phyloP scores from a whole-genome alignment of 2,329 filamentous ascomycete genomes.

The Sporothrix humicola region DNA sequence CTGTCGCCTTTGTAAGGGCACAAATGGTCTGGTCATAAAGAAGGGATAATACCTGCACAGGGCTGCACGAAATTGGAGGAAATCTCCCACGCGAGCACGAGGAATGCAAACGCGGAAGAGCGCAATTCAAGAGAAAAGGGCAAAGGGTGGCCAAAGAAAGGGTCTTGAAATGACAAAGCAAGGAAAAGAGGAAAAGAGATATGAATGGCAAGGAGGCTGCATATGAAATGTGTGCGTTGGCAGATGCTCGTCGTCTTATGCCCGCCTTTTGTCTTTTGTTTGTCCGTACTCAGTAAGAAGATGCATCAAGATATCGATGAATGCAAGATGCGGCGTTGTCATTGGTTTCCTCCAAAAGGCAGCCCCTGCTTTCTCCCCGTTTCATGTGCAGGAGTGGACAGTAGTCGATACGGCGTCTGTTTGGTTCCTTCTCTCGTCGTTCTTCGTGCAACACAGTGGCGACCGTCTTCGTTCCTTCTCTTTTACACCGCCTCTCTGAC shows the following conservation, averaged over 20 bases:
- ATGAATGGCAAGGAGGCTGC: slow-evolving; percentile 16
- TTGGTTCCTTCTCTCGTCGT: not conserved
- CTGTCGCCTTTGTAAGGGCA: not conserved
- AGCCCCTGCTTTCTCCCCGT: not conserved
- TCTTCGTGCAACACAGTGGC: not conserved
- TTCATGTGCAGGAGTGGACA: slow-evolving; percentile 17
- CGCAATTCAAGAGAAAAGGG: not conserved
- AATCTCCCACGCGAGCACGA: slow-evolving; percentile 21
- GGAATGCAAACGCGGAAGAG: slow-evolving; percentile 28
- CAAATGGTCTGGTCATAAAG: not conserved
- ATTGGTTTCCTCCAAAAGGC: not conserved
- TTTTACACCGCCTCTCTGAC: not conserved
- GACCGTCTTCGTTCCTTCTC: not conserved
- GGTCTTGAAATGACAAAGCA: not conserved
- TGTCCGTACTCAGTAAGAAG: too few relatives aligned
- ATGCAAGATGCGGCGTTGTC: not conserved
- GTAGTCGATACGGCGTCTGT: not conserved
- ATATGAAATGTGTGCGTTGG: slow-evolving; percentile 15
- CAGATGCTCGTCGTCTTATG: not conserved
- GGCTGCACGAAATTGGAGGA: slow-evolving; percentile 5
- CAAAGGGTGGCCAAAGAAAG: not conserved
- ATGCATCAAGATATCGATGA: slow-evolving; percentile 3
- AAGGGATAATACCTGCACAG: not conserved
- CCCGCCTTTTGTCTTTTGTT: too few relatives aligned
- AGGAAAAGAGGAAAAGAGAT: not conserved